Conservation (phyloP, 2,329 filamentous ascomycete species). For the Colletotrichum liriopes region DNA sequence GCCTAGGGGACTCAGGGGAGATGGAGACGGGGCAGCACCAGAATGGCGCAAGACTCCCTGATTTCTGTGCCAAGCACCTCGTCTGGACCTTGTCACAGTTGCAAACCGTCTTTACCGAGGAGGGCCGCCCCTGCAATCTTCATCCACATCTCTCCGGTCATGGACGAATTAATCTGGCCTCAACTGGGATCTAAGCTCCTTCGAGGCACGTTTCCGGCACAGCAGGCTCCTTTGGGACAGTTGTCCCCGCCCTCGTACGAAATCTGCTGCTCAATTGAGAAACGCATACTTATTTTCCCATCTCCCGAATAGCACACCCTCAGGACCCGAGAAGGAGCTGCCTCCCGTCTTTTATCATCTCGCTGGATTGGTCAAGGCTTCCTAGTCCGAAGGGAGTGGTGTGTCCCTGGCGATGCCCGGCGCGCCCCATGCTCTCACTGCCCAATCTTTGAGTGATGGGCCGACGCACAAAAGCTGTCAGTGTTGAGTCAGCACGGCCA, state of each 20-base stretch:
- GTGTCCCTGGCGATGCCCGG: conserved; percentile 2
- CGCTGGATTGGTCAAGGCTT: conserved; percentile 25
- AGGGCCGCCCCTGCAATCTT: conserved; percentile 41
- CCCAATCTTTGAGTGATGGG: conserved; percentile 29
- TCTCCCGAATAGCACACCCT: conserved; percentile 30
- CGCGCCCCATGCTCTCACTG: conserved; percentile 13
- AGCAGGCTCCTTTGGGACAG: conserved; percentile 55
- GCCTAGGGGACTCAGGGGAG: conserved; percentile 28
- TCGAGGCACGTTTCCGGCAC: conserved; percentile 55
- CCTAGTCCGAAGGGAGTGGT: conserved; percentile 8
- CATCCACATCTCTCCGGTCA: conserved; percentile 33
- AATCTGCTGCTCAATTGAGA: conserved; percentile 55
- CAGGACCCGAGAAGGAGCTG: conserved; percentile 20
- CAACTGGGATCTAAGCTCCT: conserved; percentile 50
- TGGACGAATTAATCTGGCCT: conserved; percentile 36
- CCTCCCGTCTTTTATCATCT: conserved; percentile 8
- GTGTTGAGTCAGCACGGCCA: conserved; percentile 40
- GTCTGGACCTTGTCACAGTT: conserved; percentile 42
- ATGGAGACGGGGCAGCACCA: conserved; percentile 25
- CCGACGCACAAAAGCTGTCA: conserved; percentile 31
- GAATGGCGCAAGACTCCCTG: conserved; percentile 40
- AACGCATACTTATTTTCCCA: conserved; percentile 45
- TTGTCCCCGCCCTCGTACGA: conserved; percentile 54
- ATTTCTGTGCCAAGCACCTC: conserved; percentile 39
- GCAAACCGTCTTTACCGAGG: conserved; percentile 47